phyloP scores from a whole-genome alignment of 495 filamentous ascomycete genomes.

The Penicilliopsis zonata region DNA sequence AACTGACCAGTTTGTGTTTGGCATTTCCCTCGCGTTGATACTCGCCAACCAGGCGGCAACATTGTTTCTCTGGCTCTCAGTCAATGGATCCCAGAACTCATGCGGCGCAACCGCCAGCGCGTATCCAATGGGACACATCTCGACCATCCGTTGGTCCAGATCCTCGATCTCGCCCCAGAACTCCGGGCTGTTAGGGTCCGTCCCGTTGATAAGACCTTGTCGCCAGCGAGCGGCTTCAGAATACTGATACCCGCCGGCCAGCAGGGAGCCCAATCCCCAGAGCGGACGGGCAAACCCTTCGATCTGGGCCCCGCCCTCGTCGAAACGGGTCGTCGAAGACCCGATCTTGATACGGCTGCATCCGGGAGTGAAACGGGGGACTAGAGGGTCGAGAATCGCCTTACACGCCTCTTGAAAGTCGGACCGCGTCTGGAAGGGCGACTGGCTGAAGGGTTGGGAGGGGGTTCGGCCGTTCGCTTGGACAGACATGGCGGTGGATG shows the following conservation, averaged over 20 bases:
- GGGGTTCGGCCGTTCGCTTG: constrained; percentile 18
- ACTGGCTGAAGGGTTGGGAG: constrained; percentile 18
- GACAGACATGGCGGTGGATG: constrained; percentile 18
- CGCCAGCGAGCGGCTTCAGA: constrained; percentile 50
- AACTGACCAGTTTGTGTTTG: constrained; percentile 44
- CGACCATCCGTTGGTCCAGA: constrained; percentile 74
- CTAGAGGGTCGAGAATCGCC: constrained; percentile 49
- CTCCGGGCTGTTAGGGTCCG: constrained; percentile 50
- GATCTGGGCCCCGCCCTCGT: constrained; percentile 64
- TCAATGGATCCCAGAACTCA: constrained; percentile 54
- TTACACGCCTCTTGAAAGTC: constrained; percentile 46
- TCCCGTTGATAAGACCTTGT: constrained; percentile 53
- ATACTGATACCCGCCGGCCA: constrained; percentile 55
- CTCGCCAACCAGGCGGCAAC: constrained; percentile 56
- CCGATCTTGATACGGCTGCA: constrained; percentile 47
- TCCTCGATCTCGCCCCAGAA: constrained; percentile 66
- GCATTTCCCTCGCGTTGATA: constrained; percentile 65
- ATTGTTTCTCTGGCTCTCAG: constrained; percentile 43
- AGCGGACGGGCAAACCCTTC: constrained; percentile 66
- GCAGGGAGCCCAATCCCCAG: constrained; percentile 59
- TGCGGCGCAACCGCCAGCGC: constrained; percentile 49
- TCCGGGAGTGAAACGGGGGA: constrained; percentile 49
- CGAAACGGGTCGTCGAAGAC: constrained; percentile 56
- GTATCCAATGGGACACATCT: constrained; percentile 65
- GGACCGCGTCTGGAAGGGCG: constrained; percentile 24